Conservation (phyloP, 805 yeast genomes). For the Zygotorulaspora danielsina region DNA sequence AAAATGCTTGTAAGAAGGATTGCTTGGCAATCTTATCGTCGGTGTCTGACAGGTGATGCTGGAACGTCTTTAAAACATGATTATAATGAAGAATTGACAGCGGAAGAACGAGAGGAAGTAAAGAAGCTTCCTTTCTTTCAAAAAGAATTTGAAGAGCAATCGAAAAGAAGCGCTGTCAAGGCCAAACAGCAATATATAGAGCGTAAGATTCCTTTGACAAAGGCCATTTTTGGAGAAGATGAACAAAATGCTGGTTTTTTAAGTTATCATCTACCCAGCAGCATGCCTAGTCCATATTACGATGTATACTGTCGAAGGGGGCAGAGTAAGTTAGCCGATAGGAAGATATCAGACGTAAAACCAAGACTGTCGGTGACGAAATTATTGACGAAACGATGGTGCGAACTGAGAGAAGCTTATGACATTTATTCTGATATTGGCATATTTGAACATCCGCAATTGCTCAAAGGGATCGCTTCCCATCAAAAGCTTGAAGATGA, state of each 20-base stretch:
- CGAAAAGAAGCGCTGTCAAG: conserved; percentile 4
- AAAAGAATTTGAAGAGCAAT: not conserved
- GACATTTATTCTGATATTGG: conserved; percentile 46
- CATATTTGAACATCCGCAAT: conserved; percentile 36
- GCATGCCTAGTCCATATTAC: conserved; percentile 21
- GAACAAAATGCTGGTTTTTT: conserved; percentile 15
- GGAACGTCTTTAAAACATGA: too few species aligned
- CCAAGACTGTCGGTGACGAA: conserved; percentile 47
- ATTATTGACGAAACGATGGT: conserved; percentile 57
- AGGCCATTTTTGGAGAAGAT: conserved; percentile 20
- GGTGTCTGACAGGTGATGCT: too few species aligned
- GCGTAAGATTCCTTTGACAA: conserved; percentile 18
- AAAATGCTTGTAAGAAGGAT: too few species aligned
- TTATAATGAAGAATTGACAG: too few species aligned
- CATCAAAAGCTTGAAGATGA: conserved; percentile 48
- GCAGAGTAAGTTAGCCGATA: conserved; percentile 5
- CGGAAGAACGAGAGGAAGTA: conserved; percentile 12
- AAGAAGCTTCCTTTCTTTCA: conserved; percentile 16
- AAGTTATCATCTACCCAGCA: conserved; percentile 17
- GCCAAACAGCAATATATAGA: conserved; percentile 18
- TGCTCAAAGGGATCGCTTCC: conserved; percentile 44
- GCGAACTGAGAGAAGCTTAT: conserved; percentile 58
- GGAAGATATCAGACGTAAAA: conserved; percentile 7
- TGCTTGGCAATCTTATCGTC: too few species aligned
- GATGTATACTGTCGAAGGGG: conserved; percentile 1